A percentile compares a stretch with the other conserved stretches of the same genome.
Evolutionary conservation across 2,329 filamentous ascomycete genomes (phyloP).

Genomic region (Epichloe gansuensis): DNA sequence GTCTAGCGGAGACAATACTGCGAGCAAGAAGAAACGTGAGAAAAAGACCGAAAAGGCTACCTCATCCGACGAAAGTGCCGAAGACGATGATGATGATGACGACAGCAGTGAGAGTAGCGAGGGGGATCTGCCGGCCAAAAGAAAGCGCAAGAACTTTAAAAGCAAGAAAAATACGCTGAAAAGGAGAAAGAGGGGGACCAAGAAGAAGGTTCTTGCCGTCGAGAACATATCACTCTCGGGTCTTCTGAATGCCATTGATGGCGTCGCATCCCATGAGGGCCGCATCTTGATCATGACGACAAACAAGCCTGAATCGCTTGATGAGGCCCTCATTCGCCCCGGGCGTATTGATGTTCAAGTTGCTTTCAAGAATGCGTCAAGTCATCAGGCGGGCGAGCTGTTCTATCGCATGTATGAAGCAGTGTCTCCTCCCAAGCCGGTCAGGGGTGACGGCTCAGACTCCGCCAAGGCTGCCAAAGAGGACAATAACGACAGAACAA

Average conservation of each 20-base stretch:
- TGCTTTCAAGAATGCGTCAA: constrained; percentile 45
- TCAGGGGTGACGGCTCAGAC: neutral
- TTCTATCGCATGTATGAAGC: constrained; percentile 49
- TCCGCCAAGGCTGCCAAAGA: neutral
- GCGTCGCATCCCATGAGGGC: constrained; percentile 67
- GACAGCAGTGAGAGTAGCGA: constrained; percentile 15
- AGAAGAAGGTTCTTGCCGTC: constrained; percentile 9
- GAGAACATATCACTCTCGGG: constrained; percentile 60
- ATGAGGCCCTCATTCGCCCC: constrained; percentile 60
- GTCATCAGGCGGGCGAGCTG: constrained; percentile 40
- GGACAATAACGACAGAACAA: constrained; percentile 1
- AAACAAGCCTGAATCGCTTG: constrained; percentile 60
- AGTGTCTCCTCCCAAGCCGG: constrained; percentile 1
- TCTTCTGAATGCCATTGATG: constrained; percentile 72
- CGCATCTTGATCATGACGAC: constrained; percentile 74
- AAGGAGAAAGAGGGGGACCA: constrained; percentile 8
- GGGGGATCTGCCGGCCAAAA: constrained; percentile 11
- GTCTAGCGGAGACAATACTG: neutral
- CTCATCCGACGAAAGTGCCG: constrained; percentile 3
- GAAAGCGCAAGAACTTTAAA: constrained; percentile 1
- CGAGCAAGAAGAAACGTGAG: constrained; percentile 15
- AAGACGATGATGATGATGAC: constrained; percentile 3
- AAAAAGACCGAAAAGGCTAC: constrained; percentile 14
- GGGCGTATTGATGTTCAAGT: constrained; percentile 62
- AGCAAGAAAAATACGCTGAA: constrained; percentile 7